Conservation (phyloP, 2,329 filamentous ascomycete genomes). For the Aspergillus sp. region DNA sequence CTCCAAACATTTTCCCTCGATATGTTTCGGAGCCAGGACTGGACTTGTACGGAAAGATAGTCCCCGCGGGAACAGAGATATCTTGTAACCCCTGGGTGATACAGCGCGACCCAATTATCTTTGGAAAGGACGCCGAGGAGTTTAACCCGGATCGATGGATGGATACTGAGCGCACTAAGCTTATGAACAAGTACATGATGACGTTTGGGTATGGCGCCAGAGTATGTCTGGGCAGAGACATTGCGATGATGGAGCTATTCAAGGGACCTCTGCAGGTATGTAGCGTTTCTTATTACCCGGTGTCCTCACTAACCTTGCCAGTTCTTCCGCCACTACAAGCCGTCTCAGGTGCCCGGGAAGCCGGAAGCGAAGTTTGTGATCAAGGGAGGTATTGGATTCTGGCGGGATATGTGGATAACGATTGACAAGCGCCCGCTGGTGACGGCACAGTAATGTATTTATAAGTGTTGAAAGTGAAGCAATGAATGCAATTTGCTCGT, state of each 20-base stretch:
- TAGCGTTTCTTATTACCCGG: not conserved
- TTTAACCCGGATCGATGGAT: conserved; percentile 47
- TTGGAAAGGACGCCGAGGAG: conserved; percentile 41
- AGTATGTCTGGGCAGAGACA: conserved; percentile 51
- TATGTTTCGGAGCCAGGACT: conserved; percentile 40
- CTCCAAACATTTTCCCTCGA: conserved; percentile 53
- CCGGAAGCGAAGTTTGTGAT: conserved; percentile 29
- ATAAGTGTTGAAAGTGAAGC: not conserved
- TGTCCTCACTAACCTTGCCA: conserved; percentile 10
- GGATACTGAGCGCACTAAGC: conserved; percentile 37
- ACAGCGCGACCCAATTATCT: conserved; percentile 45
- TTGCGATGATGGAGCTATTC: conserved; percentile 55
- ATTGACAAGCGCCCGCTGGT: conserved; percentile 27
- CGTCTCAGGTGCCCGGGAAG: conserved; percentile 22
- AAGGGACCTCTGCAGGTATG: conserved; percentile 42
- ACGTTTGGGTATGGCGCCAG: conserved; percentile 53
- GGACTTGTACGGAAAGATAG: conserved; percentile 40
- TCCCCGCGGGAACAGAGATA: conserved; percentile 47
- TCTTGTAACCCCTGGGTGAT: conserved; percentile 50
- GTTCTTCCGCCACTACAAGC: conserved; percentile 34
- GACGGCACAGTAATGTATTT: conserved; percentile 5
- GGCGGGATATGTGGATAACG: conserved; percentile 33
- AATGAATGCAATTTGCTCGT: not conserved
- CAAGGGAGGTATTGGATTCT: conserved; percentile 36
- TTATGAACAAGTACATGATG: conserved; percentile 51